phyloP scores from a whole-genome alignment of 2,329 filamentous ascomycete genomes.

The Fusarium austroafricanum region DNA sequence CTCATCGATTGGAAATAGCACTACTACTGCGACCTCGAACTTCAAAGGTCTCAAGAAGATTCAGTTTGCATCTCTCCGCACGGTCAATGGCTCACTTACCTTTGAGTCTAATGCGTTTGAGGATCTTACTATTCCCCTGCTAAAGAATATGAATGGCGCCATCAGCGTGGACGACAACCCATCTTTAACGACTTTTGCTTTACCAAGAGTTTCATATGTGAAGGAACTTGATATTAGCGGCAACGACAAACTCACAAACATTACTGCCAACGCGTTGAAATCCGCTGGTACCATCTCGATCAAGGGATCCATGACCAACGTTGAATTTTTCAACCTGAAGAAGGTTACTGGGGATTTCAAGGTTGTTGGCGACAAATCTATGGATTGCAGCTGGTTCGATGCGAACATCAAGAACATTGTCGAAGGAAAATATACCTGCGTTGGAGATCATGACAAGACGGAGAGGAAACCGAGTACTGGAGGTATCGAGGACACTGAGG shows the following conservation, averaged over 20 bases:
- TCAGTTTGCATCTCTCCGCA: constrained; percentile 40
- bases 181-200: constrained; percentile 40
- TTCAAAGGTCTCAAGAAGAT: constrained; percentile 36
- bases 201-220: constrained; percentile 38
- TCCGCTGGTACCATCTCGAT: constrained; percentile 42
- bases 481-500: constrained; percentile 45
- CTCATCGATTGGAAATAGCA: constrained; percentile 39
- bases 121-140: constrained; percentile 42
- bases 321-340: constrained; percentile 45
- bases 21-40: constrained; percentile 42
- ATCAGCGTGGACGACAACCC: constrained; percentile 44
- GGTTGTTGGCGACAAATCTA: constrained; percentile 40
- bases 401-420: constrained; percentile 44
- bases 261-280: constrained; percentile 47
- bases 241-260: constrained; percentile 44
- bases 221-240: constrained; percentile 38
- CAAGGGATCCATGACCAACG: constrained; percentile 42
- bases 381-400: constrained; percentile 50
- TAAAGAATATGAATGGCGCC: constrained; percentile 41
- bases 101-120: constrained; percentile 39
- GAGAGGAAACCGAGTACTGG: constrained; percentile 44
- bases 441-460: constrained; percentile 44
- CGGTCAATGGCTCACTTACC: constrained; percentile 40
- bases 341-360: constrained; percentile 47
- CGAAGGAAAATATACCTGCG: constrained; percentile 42